Evolutionary conservation across 2,329 filamentous ascomycete species (phyloP), one percentile per base, ranked within the genome.

Genomic region (Colletotrichum sp.): DNA sequence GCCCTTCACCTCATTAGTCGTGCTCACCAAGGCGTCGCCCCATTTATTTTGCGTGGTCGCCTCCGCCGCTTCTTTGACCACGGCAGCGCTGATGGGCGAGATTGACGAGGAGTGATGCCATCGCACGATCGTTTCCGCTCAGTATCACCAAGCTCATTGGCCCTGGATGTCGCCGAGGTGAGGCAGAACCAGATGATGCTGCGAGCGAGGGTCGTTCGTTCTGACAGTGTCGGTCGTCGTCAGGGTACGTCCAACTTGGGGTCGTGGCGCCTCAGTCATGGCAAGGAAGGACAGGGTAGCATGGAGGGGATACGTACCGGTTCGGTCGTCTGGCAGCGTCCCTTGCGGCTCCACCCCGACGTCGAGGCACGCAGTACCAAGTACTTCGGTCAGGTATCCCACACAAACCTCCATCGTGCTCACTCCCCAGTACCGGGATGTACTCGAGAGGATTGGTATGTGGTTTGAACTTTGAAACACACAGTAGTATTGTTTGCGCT

Each of bases 401-500:
- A 30, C 63, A 57, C 49, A 39, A 32, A 63, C 72, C 60, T 21
- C 67, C 63, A 67, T 63, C 63, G 32, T 32, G 39, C 32, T 39
- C 26, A n/a, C 49, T 62, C 12, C 28, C 15, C n/a, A 64, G 52
- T 72, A 39, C 62, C 44, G 9, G 73, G 52, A 73, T 30, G 73
- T 63, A 44, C 39, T 72, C 36, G 70, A 28, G 57, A 72, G 44
- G 57, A 30, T 68, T 68, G 63, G 44, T 60, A 49, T 28, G 70
- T 75, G 65, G 71, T 71, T 76, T 75, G 66, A 75, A 71, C 71
- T 76, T 44, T 76, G 75, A 76, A 76, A 76, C 71, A 60, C 75
- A 74, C 30, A 39, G 71, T 75, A 52, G 75, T 70, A 71, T 75
- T 76, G 65, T 75, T 76, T 75, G 65, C 71, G 71, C 64, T 71